Evolutionary conservation across 805 yeast genomes (phyloP).

Genomic region (Saccharomycopsis fermentans): DNA sequence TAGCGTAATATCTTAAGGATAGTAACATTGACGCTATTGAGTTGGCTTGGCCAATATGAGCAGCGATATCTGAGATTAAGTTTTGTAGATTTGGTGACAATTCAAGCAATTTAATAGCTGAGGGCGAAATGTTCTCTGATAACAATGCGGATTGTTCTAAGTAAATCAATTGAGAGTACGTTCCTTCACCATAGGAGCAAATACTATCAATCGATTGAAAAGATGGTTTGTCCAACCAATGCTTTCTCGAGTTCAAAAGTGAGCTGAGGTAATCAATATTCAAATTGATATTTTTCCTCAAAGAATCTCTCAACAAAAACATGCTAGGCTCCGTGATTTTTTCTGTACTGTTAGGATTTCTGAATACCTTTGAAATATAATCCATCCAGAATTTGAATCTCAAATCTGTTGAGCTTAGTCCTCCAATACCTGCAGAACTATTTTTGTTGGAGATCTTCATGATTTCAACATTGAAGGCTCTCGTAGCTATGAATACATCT

Average conservation of each 20-base stretch:
- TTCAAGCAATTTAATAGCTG: conserved; percentile 39
- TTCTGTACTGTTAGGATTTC: conserved; percentile 26
- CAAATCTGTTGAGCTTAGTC: conserved; percentile 26
- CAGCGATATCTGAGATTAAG: conserved; percentile 48
- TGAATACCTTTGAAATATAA: conserved; percentile 37
- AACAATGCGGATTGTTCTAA: conserved; percentile 48
- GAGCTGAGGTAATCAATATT: conserved; percentile 48
- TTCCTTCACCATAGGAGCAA: conserved; percentile 74
- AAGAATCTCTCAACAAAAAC: conserved; percentile 43
- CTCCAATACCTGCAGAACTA: conserved; percentile 18
- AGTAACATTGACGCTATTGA: conserved; percentile 57
- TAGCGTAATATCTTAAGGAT: conserved; percentile 49
- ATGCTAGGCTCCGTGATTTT: conserved; percentile 56
- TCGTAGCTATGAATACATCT: conserved; percentile 51
- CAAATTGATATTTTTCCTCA: conserved; percentile 39
- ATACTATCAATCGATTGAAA: conserved; percentile 44
- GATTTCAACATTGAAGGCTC: conserved; percentile 58
- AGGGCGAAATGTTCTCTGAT: conserved; percentile 50
- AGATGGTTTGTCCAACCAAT: conserved; percentile 38
- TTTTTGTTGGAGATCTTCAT: conserved; percentile 38
- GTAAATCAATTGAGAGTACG: conserved; percentile 64
- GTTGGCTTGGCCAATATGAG: conserved; percentile 77
- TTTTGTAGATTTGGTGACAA: conserved; percentile 34
- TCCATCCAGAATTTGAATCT: conserved; percentile 73
- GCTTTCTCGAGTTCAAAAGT: conserved; percentile 47